Conservation (phyloP, 2,329 filamentous ascomycete genomes). For the Colletotrichum lini region DNA sequence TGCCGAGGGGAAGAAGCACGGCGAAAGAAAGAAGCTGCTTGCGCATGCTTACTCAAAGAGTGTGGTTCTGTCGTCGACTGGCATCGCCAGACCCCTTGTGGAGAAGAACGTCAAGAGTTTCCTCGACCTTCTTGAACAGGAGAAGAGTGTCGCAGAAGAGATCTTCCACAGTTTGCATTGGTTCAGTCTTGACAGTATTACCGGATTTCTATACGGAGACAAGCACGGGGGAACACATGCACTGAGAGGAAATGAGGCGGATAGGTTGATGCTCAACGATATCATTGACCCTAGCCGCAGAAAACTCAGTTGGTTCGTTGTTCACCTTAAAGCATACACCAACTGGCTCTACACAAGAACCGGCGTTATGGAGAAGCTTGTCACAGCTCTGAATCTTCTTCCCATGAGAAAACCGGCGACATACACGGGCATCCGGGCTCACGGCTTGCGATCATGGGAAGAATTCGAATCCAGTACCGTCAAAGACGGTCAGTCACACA, state of each 20-base stretch:
- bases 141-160: slow-evolving; percentile 54
- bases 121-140: slow-evolving; percentile 53
- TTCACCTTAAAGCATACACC: slow-evolving; percentile 61
- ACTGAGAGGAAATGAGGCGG: slow-evolving; percentile 52
- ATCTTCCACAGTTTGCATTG: slow-evolving; percentile 66
- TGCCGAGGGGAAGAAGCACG: slow-evolving; percentile 57
- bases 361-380: slow-evolving; percentile 52
- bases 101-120: slow-evolving; percentile 53
- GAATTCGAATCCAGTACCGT: slow-evolving; percentile 9
- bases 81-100: slow-evolving; percentile 50
- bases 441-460: slow-evolving; percentile 2
- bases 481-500: neutral
- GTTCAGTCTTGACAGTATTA: slow-evolving; percentile 67
- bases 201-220: slow-evolving; percentile 64
- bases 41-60: slow-evolving; percentile 68
- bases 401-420: slow-evolving; percentile 66
- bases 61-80: slow-evolving; percentile 51
- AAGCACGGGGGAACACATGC: slow-evolving; percentile 59
- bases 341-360: slow-evolving; percentile 63
- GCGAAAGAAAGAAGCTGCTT: slow-evolving; percentile 65
- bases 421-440: slow-evolving; percentile 63
- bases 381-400: slow-evolving; percentile 53
- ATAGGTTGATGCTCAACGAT: slow-evolving; percentile 61
- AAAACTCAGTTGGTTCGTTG: slow-evolving; percentile 63
- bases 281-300: slow-evolving; percentile 63